These are phyloP conservation scores for Mariannaea sp. DNA, from an alignment of 2,329 filamentous ascomycete species.

Conservation along the genomic window DNA sequence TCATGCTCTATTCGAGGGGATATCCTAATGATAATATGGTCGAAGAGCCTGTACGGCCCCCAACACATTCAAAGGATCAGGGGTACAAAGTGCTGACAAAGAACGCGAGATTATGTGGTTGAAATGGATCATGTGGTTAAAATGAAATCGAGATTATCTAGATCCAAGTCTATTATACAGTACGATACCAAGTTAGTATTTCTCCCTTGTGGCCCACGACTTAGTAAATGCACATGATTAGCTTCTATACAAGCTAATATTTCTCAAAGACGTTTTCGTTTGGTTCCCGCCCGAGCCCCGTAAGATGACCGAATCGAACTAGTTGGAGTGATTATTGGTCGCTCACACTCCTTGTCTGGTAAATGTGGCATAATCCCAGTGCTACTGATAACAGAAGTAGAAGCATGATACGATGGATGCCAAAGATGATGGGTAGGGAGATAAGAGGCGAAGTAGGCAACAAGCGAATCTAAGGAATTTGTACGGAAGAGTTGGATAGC, in stretches of 20 bases:
- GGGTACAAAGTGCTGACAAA: not conserved
- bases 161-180: not conserved
- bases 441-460: conserved; percentile 64
- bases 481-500: conserved; percentile 64
- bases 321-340: conserved; percentile 1
- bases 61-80: not conserved
- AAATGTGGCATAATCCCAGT: conserved; percentile 1
- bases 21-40: too few relatives aligned
- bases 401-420: conserved; percentile 9
- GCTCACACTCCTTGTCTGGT: too few relatives aligned
- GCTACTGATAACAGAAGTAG: conserved; percentile 2
- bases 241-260: conserved; percentile 3
- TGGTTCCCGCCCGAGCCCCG: conserved; percentile 5
- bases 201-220: not conserved
- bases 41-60: not conserved
- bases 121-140: too few relatives aligned
- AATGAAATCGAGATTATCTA: not conserved
- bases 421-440: conserved; percentile 55
- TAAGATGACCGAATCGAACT: not conserved
- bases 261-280: conserved; percentile 14
- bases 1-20: too few relatives aligned
- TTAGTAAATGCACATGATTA: conserved; percentile 2
- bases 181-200: not conserved
- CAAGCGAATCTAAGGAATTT: conserved; percentile 63
- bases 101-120: not conserved